A percentile compares a stretch with the other conserved stretches of the same genome.
phyloP scores from a whole-genome alignment of 768 basidiomycete species.

The Hygrocybe punicea region DNA sequence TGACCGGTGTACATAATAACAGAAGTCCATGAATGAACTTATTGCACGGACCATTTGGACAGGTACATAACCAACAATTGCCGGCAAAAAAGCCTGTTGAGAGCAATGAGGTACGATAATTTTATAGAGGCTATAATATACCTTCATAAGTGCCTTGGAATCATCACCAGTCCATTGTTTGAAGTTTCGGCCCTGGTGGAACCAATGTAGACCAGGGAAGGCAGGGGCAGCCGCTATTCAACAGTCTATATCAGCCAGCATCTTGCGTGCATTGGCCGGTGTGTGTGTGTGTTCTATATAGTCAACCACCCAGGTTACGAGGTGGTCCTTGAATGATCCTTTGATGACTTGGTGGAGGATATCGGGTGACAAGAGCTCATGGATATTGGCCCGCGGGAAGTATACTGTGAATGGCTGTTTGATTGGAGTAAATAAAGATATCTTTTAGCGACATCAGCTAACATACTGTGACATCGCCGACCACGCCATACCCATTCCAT shows the following conservation, averaged over 20 bases:
- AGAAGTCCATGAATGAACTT: constrained; percentile 22
- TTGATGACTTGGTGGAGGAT: constrained; percentile 43
- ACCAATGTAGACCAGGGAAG: constrained; percentile 9
- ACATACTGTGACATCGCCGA: neutral
- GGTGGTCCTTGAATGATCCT: constrained; percentile 41
- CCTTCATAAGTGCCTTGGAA: constrained; percentile 14
- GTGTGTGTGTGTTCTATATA: constrained; percentile 25
- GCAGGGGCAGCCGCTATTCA: constrained; percentile 6
- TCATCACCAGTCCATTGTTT: constrained; percentile 14
- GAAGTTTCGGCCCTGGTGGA: constrained; percentile 8
- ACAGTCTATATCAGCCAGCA: constrained; percentile 36
- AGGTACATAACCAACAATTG: constrained; percentile 18
- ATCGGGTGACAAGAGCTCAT: constrained; percentile 33
- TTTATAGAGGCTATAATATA: neutral
- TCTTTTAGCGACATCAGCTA: neutral
- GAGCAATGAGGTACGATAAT: neutral
- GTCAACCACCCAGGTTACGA: constrained; percentile 34
- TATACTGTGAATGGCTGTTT: neutral
- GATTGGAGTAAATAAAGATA: neutral
- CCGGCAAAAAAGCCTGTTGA: constrained; percentile 20
- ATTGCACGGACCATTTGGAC: constrained; percentile 13
- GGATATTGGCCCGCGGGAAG: constrained; percentile 31
- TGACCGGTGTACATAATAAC: constrained; percentile 18
- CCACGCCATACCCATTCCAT: neutral
- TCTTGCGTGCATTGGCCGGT: constrained; percentile 15